Evolutionary conservation across 305 asterid genomes (phyloP).

Genomic region (Solanum chacoense): DNA sequence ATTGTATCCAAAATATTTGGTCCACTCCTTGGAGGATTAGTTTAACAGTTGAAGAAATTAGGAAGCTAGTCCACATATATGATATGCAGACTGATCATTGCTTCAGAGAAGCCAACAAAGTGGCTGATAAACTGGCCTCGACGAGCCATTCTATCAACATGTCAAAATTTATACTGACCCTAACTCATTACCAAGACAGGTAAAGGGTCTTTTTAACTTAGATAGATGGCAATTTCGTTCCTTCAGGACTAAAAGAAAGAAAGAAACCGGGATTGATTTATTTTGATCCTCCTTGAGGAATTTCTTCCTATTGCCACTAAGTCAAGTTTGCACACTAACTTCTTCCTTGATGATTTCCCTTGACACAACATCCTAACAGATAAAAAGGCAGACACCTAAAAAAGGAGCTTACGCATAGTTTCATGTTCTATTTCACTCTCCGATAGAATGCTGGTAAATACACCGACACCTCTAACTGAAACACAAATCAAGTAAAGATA

Average conservation of each 20-base stretch:
- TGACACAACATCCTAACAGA: not conserved
- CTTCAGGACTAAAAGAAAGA: not conserved
- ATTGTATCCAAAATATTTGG: not conserved
- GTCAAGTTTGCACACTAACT: not conserved
- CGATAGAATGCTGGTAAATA: not conserved
- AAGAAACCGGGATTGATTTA: not conserved
- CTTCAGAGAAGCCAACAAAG: not conserved
- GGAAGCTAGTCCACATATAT: not conserved
- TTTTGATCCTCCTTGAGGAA: not conserved
- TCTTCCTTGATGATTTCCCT: not conserved
- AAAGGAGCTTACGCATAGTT: not conserved
- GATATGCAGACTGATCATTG: not conserved
- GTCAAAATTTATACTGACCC: too few species aligned
- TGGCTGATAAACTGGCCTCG: not conserved
- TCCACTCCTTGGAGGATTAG: not conserved
- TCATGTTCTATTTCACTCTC: not conserved
- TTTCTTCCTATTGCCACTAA: not conserved
- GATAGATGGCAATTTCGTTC: too few species aligned
- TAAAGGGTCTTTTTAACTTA: too few species aligned
- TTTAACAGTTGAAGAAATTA: not conserved
- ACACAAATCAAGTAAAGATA: not conserved
- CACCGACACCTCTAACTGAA: not conserved
- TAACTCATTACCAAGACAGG: too few species aligned
- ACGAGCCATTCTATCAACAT: too few species aligned
- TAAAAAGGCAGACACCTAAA: not conserved